phyloP scores from a whole-genome alignment of 2,329 filamentous ascomycete genomes.

The Claviceps cyperi region DNA sequence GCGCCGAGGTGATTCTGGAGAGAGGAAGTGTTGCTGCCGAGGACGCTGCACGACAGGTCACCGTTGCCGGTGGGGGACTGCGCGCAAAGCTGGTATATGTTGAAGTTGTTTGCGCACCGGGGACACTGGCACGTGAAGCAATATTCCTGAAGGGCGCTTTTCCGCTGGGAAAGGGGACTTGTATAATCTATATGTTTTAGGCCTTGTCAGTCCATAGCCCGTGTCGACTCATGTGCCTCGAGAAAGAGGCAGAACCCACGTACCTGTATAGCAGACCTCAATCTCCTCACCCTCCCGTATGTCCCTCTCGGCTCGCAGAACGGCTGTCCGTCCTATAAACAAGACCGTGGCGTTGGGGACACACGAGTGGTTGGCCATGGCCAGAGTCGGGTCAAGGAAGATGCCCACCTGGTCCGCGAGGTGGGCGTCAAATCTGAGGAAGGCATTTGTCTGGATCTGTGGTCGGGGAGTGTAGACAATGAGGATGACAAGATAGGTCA shows the following conservation, averaged over 20 bases:
- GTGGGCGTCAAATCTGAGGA: constrained; percentile 40
- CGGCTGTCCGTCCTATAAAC: constrained; percentile 36
- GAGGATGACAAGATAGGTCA: not conserved
- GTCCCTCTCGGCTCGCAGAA: constrained; percentile 32
- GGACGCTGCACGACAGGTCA: constrained; percentile 30
- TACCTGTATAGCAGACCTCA: constrained; percentile 47
- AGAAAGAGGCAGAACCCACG: constrained; percentile 6
- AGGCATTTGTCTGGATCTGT: constrained; percentile 48
- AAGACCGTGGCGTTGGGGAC: constrained; percentile 43
- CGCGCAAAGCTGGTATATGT: constrained; percentile 38
- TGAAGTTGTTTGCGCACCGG: constrained; percentile 35
- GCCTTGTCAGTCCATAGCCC: not conserved
- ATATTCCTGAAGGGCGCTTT: constrained; percentile 30
- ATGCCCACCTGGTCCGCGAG: constrained; percentile 33
- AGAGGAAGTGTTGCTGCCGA: constrained; percentile 13
- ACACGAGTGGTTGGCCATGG: constrained; percentile 50
- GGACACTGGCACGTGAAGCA: constrained; percentile 37
- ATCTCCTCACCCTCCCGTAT: constrained; percentile 42
- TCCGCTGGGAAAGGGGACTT: constrained; percentile 27
- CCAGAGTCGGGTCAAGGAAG: constrained; percentile 39
- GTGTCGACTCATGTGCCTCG: too few relatives aligned
- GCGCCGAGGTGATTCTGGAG: constrained; percentile 8
- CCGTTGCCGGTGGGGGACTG: constrained; percentile 18
- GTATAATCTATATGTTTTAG: constrained; percentile 27
- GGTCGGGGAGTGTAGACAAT: not conserved